A percentile compares a stretch with the other conserved stretches of the same genome.
Evolutionary conservation across 2,329 filamentous ascomycete species (phyloP).

Genomic region (Leptographium radiaticola): DNA sequence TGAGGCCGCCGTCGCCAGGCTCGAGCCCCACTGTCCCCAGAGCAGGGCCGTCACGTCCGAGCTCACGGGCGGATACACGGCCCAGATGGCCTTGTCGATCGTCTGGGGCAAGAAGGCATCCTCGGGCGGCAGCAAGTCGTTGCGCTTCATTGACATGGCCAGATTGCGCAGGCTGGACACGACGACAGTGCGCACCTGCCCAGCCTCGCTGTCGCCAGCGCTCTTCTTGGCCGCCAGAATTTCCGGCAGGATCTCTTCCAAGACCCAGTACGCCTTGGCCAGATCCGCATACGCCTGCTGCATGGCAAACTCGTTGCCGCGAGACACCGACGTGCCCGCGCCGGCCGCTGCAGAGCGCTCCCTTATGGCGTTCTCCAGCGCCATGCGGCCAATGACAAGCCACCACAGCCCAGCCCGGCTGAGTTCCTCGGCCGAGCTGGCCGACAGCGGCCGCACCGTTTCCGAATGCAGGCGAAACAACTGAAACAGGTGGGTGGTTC

Average conservation of each 20-base stretch:
- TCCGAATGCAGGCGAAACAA: slow-evolving; percentile 71
- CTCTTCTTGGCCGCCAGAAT: slow-evolving; percentile 29
- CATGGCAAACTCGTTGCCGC: slow-evolving; percentile 39
- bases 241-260: slow-evolving; percentile 38
- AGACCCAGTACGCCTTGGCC: slow-evolving; percentile 78
- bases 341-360: slow-evolving; percentile 43
- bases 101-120: slow-evolving; percentile 59
- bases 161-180: slow-evolving; percentile 58
- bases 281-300: slow-evolving; percentile 78
- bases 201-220: slow-evolving; percentile 31
- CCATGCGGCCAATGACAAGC: slow-evolving; percentile 71
- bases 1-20: slow-evolving; percentile 33
- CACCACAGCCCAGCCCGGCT: slow-evolving; percentile 71
- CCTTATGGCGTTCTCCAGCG: slow-evolving; percentile 59
- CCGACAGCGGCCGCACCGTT: slow-evolving; percentile 50
- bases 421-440: slow-evolving; percentile 53
- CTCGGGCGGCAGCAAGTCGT: slow-evolving; percentile 61
- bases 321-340: slow-evolving; percentile 21
- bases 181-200: slow-evolving; percentile 42
- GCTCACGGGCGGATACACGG: slow-evolving; percentile 61
- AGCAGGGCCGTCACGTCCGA: slow-evolving; percentile 60
- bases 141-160: slow-evolving; percentile 70
- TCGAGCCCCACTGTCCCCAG: slow-evolving; percentile 43
- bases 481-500: slow-evolving; percentile 61
- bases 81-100: slow-evolving; percentile 71